These are phyloP conservation scores for Coemansia sp. DNA, from an alignment of 192 early-diverging fungal species.

Conservation along the genomic window DNA sequence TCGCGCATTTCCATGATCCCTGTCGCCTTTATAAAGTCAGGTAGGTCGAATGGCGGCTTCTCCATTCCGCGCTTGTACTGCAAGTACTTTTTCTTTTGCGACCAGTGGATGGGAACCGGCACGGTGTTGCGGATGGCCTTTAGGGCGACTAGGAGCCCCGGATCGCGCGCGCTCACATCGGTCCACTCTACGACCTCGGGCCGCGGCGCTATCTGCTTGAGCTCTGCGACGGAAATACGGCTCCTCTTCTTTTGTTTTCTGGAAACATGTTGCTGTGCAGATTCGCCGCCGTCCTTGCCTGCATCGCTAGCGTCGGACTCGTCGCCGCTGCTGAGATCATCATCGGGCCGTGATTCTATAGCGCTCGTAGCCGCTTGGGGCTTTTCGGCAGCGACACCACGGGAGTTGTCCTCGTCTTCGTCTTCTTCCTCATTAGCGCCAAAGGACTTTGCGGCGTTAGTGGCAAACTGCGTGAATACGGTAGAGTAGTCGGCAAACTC, in stretches of 20 bases:
- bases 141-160: constrained; percentile 85
- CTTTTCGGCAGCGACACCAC: not conserved
- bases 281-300: constrained; percentile 14
- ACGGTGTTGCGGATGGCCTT: constrained; percentile 94
- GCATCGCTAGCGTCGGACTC: constrained; percentile 37
- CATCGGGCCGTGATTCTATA: constrained; percentile 5
- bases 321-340: constrained; percentile 13
- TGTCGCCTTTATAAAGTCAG: constrained; percentile 97
- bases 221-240: constrained; percentile 81
- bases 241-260: constrained; percentile 59
- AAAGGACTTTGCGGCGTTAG: constrained; percentile 45
- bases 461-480: constrained; percentile 41
- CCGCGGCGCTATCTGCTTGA: constrained; percentile 89
- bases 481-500: constrained; percentile 28
- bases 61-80: constrained; percentile 97
- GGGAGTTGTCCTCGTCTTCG: not conserved
- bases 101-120: constrained; percentile 95
- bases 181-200: constrained; percentile 98
- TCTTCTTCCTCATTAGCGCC: constrained; percentile 22
- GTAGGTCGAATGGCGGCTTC: constrained; percentile 92
- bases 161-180: constrained; percentile 91
- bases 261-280: constrained; percentile 6
- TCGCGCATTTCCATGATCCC: constrained; percentile 98
- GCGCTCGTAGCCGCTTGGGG: not conserved
- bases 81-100: constrained; percentile 94